Evolutionary conservation across 2,329 filamentous ascomycete genomes (phyloP).

Genomic region (Aspergillus proliferans): DNA sequence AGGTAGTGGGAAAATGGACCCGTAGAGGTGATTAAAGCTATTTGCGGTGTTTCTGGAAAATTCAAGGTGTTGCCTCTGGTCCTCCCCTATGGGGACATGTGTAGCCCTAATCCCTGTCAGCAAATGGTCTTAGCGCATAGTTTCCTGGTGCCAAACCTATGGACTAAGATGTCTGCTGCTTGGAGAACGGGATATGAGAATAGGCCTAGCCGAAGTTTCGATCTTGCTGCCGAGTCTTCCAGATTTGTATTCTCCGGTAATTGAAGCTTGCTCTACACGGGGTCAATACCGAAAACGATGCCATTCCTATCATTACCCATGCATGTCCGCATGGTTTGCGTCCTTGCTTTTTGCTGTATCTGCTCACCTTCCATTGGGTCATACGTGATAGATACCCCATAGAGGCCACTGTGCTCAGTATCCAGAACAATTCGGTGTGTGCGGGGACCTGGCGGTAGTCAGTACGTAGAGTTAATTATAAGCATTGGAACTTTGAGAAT

Average conservation of each 20-base stretch:
- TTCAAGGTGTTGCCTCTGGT: constrained; percentile 90
- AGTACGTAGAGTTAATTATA: background rate
- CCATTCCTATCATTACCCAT: background rate
- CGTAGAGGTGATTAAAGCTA: constrained; percentile 76
- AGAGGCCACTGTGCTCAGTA: constrained; percentile 82
- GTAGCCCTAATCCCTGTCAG: constrained; percentile 57
- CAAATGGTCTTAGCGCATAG: background rate
- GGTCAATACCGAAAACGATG: constrained; percentile 5
- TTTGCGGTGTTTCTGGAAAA: constrained; percentile 80
- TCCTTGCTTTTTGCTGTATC: background rate
- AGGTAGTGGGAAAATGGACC: constrained; percentile 58
- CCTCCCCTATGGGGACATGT: constrained; percentile 93
- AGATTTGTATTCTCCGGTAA: constrained; percentile 55
- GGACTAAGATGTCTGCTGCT: constrained; percentile 87
- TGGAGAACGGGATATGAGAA: constrained; percentile 96
- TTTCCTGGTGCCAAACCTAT: constrained; percentile 48
- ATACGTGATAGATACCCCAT: constrained; percentile 95
- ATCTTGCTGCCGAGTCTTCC: constrained; percentile 51
- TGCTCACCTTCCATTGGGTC: constrained; percentile 92
- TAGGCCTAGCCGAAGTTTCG: constrained; percentile 73
- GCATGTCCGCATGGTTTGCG: background rate
- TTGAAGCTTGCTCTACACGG: constrained; percentile 62
- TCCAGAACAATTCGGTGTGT: constrained; percentile 94
- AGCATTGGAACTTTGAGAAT: background rate
- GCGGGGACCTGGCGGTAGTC: constrained; percentile 54